Conservation (phyloP, 2,329 filamentous ascomycete species). For the Neonectria neomacrospora region DNA sequence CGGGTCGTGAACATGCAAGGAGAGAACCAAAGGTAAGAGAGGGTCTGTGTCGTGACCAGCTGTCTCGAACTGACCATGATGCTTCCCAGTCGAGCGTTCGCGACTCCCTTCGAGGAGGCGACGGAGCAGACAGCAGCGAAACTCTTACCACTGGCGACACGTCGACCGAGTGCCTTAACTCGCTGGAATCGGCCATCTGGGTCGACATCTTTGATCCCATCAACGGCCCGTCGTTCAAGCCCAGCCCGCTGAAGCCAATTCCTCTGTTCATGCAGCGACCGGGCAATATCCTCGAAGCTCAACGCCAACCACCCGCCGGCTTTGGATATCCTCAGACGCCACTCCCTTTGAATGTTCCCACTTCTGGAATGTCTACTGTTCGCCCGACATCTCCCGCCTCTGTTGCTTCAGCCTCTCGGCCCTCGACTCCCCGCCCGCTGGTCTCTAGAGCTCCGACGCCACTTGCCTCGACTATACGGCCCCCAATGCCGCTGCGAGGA, state of each 20-base stretch:
- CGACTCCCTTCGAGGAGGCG: slow-evolving; percentile 11
- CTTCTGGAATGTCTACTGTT: slow-evolving; percentile 18
- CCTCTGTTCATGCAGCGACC: slow-evolving; percentile 58
- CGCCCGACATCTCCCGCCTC: slow-evolving; percentile 12
- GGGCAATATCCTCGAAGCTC: slow-evolving; percentile 26
- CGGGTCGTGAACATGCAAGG: slow-evolving; percentile 9
- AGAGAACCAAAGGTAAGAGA: slow-evolving; percentile 15
- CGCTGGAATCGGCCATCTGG: slow-evolving; percentile 55
- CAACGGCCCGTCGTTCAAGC: slow-evolving; percentile 58
- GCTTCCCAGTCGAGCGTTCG: slow-evolving; percentile 9
- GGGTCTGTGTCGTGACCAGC: too few relatives aligned
- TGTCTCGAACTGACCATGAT: slow-evolving; percentile 15
- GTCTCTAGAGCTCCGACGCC: background rate
- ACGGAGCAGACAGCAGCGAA: slow-evolving; percentile 24
- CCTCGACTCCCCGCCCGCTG: background rate
- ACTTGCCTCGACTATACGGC: slow-evolving; percentile 4
- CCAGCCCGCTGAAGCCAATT: slow-evolving; percentile 62
- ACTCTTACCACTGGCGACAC: slow-evolving; percentile 8
- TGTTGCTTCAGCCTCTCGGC: background rate
- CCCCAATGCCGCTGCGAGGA: slow-evolving; percentile 13
- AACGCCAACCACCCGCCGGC: slow-evolving; percentile 19
- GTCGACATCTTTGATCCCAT: slow-evolving; percentile 63
- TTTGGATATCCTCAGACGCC: slow-evolving; percentile 31
- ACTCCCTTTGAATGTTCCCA: slow-evolving; percentile 16
- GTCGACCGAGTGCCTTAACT: slow-evolving; percentile 34